Evolutionary conservation across 805 yeast species (phyloP), one percentile per base, ranked within the genome.

Genomic region (Helenozyma baotianmanensis): DNA sequence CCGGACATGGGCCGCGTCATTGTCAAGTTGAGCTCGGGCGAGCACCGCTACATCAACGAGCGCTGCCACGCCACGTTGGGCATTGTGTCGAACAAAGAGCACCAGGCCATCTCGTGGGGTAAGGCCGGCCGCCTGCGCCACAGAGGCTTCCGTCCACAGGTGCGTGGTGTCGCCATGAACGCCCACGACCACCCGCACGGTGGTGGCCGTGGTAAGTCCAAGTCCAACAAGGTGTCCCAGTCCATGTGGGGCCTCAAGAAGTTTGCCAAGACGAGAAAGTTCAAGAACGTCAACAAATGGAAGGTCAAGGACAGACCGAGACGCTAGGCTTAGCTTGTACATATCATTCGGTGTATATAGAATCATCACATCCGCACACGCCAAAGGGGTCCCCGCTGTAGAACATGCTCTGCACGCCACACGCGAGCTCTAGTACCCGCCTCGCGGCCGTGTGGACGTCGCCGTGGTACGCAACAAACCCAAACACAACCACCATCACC

Each of bases 171-270:
- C 50, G 97, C 98, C 30, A 87, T 86, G 96, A 92, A 92, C 66
- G 92, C 92, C 44, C 78, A 80, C 57, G 97, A 92, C 63, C 98
- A 92, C 70, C 98, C 98, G 45, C 89, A 87, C 54, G 98, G 98
- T 72, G 98, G 98, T 81, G 98, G 98, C 68, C 81, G 98, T 74
- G 98, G 98, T 77, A 92, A 92, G 64, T 84, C 95, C 40, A 92
- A 92, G 79, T 86, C 96, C 44, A 89, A 90, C 65, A 90, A 87
- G 68, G 74, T 83, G 39, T 85, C 97, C 13, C 86, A 83, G 70
- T 84, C 96, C 35, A 94, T 94, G 59, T 90, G 97, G 96, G 98
- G 98, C 53, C 81, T 80, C 40, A 90, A 90, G 74, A 94, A 92
- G 60, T 82, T 86, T 36, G 89, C 78, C 69, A 89, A 87, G 76